Conservation (phyloP, 257 asterid genomes). For the Jaltomata sinuosa region DNA sequence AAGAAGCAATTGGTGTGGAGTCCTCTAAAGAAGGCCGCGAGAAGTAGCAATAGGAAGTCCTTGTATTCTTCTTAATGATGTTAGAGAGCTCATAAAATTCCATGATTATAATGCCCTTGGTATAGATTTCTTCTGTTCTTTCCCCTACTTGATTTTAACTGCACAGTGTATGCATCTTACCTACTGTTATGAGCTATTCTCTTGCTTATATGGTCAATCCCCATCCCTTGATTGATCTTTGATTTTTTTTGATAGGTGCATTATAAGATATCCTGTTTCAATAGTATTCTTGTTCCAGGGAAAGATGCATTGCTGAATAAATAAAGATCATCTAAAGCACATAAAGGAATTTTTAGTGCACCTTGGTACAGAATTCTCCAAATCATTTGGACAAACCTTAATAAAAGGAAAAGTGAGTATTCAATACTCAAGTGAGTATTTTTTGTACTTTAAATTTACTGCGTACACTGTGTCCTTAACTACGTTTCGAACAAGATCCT, state of each 20-base stretch:
- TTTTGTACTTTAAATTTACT: background rate
- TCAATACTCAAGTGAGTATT: background rate
- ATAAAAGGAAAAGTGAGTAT: background rate
- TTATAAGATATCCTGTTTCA: background rate
- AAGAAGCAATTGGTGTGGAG: slow-evolving; percentile 36
- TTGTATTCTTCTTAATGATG: slow-evolving; percentile 10
- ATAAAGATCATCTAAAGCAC: background rate
- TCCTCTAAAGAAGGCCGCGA: slow-evolving; percentile 25
- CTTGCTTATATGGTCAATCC: background rate
- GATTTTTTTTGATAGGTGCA: background rate
- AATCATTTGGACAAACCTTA: background rate
- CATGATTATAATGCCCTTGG: background rate
- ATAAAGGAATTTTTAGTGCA: background rate
- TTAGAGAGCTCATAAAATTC: background rate
- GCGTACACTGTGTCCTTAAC: background rate
- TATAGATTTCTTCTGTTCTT: background rate
- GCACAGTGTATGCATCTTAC: background rate
- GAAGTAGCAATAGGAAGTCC: slow-evolving; percentile 19
- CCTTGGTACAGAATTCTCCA: background rate
- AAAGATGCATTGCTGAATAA: background rate
- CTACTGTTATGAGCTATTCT: background rate
- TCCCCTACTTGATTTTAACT: background rate
- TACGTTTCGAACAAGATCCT: background rate
- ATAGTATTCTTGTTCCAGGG: background rate
- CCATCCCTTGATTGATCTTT: background rate